Evolutionary conservation across 768 basidiomycete genomes (phyloP).

Genomic region (Boletus rubescentipes): DNA sequence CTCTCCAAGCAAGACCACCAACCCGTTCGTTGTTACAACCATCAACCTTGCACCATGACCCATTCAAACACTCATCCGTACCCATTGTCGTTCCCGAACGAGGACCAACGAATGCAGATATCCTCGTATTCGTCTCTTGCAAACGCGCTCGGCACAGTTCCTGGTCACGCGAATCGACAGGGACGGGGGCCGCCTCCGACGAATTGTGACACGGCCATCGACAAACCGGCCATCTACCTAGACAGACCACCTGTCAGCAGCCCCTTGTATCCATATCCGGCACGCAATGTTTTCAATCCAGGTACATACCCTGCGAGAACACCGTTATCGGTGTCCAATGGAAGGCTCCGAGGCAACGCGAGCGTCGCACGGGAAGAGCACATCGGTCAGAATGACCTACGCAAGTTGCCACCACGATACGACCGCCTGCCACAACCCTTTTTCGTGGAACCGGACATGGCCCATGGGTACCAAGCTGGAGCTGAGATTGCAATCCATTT

Average conservation of each 20-base stretch:
- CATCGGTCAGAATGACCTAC: not conserved
- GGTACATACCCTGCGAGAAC: constrained; percentile 14
- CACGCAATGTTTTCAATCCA: constrained; percentile 29
- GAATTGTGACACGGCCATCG: constrained; percentile 5
- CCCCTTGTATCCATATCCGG: constrained; percentile 30
- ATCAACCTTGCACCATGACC: constrained; percentile 17
- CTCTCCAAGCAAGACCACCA: not conserved
- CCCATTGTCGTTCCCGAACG: constrained; percentile 21
- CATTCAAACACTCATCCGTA: constrained; percentile 14
- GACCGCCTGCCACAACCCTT: constrained; percentile 22
- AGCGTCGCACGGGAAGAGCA: constrained; percentile 1
- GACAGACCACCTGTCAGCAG: constrained; percentile 16
- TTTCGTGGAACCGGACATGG: constrained; percentile 13
- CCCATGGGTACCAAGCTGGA: constrained; percentile 9
- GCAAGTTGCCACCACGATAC: constrained; percentile 3
- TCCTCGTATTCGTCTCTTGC: constrained; percentile 27
- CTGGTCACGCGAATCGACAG: constrained; percentile 10
- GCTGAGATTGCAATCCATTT: constrained; percentile 34
- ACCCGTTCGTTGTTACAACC: not conserved
- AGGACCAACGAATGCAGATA: constrained; percentile 13
- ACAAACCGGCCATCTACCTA: constrained; percentile 18
- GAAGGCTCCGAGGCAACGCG: not conserved
- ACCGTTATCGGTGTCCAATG: constrained; percentile 8
- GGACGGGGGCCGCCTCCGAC: not conserved
- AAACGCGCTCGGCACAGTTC: constrained; percentile 21